Percentiles rank a stretch among this genome's conserved stretches.
These are phyloP conservation scores for Serendipita sp. DNA, from an alignment of 1,284 basidiomycete species.

Conservation along the genomic window DNA sequence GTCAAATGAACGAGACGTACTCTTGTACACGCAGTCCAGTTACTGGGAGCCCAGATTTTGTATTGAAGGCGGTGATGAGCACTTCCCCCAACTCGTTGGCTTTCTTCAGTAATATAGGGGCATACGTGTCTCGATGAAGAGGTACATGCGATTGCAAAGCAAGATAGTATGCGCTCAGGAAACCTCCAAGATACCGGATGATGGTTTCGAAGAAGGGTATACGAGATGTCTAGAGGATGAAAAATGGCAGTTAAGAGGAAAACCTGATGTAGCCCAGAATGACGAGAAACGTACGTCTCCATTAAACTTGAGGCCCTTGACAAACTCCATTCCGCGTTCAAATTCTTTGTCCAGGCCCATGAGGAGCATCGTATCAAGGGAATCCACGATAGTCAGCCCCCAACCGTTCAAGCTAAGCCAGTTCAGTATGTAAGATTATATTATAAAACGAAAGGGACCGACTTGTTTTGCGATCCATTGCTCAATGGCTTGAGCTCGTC, in stretches of 20 bases:
- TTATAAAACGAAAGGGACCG: conserved; percentile 11
- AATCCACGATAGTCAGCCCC: conserved; percentile 63
- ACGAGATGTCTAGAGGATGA: not conserved
- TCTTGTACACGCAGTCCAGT: conserved; percentile 31
- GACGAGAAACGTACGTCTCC: conserved; percentile 4
- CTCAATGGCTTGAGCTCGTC: conserved; percentile 41
- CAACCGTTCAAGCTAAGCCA: conserved; percentile 48
- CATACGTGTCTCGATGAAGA: not conserved
- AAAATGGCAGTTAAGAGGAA: too few species aligned
- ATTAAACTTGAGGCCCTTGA: conserved; percentile 46
- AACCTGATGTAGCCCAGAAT: not conserved
- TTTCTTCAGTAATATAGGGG: conserved; percentile 25
- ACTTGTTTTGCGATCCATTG: conserved; percentile 23
- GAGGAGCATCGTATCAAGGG: conserved; percentile 63
- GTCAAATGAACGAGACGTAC: conserved; percentile 22
- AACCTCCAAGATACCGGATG: conserved; percentile 61
- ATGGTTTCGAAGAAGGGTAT: conserved; percentile 53
- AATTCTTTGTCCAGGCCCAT: conserved; percentile 58
- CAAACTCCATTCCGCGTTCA: conserved; percentile 41
- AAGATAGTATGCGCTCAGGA: conserved; percentile 45
- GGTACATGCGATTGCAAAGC: not conserved
- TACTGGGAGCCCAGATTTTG: conserved; percentile 34
- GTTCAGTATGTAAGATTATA: not conserved
- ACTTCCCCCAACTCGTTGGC: conserved; percentile 37
- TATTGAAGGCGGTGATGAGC: conserved; percentile 39